Evolutionary conservation across 78 protist genomes (phyloP).

Genomic region (Speleostelium caveatum): DNA sequence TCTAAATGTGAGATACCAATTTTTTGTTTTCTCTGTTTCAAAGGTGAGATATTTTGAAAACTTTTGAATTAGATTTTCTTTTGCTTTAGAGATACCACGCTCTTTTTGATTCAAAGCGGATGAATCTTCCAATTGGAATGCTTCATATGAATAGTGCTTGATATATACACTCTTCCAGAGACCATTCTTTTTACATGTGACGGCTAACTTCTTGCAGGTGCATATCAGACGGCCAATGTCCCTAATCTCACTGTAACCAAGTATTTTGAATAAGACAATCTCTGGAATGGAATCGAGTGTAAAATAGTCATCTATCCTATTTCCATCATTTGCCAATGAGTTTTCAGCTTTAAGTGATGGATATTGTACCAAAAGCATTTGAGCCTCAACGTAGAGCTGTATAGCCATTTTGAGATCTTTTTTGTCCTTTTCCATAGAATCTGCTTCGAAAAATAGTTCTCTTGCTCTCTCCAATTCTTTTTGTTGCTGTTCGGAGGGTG

Average conservation of each 20-base stretch:
- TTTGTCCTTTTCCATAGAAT: constrained; percentile 45
- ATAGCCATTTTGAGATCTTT: constrained; percentile 31
- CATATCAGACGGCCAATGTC: background rate
- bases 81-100: background rate
- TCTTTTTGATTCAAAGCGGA: background rate
- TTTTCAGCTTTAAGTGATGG: constrained; percentile 25
- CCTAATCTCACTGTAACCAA: background rate
- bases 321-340: no score
- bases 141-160: background rate
- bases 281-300: constrained; percentile 4
- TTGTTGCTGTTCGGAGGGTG: background rate
- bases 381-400: constrained; percentile 23
- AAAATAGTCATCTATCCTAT: background rate
- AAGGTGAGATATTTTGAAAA: background rate
- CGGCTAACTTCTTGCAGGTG: constrained; percentile 8
- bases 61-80: background rate
- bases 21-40: background rate
- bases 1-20: constrained; percentile 29
- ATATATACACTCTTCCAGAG: constrained; percentile 29
- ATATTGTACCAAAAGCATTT: constrained; percentile 20
- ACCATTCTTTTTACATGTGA: constrained; percentile 3
- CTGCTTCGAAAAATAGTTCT: constrained; percentile 37
- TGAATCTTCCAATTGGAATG: constrained; percentile 13
- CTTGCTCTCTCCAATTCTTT: background rate
- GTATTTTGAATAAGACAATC: background rate